These are phyloP conservation scores for Termitomyces bulborhizus DNA, from an alignment of 768 basidiomycete genomes.

Conservation along the genomic window DNA sequence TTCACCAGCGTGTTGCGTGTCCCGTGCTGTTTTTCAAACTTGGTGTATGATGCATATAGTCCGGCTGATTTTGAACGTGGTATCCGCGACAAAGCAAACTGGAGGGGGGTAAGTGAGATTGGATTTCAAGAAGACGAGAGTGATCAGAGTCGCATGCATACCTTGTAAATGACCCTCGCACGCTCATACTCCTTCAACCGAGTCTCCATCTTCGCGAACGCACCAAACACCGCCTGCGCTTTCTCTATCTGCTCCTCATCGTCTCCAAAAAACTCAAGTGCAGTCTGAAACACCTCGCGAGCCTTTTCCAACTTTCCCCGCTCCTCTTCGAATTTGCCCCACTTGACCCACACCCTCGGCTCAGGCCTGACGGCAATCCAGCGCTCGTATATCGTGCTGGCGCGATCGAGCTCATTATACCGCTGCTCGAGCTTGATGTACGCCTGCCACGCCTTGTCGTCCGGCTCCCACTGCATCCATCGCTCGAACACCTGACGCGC, in stretches of 20 bases:
- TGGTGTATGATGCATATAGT: constrained; percentile 90
- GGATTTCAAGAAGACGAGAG: background rate
- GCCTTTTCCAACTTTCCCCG: constrained; percentile 67
- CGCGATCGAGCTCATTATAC: constrained; percentile 87
- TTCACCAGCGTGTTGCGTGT: constrained; percentile 81
- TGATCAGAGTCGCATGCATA: constrained; percentile 15
- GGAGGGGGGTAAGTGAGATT: background rate
- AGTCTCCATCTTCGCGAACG: constrained; percentile 97
- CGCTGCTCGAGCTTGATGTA: constrained; percentile 97
- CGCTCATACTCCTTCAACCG: constrained; percentile 95
- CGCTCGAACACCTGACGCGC: constrained; percentile 97
- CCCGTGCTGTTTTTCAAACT: constrained; percentile 98
- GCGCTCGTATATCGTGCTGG: constrained; percentile 88
- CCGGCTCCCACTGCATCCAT: constrained; percentile 99
- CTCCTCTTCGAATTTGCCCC: constrained; percentile 87
- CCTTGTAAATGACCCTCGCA: constrained; percentile 96
- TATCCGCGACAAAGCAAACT: constrained; percentile 94
- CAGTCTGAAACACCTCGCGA: constrained; percentile 85
- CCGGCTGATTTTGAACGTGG: constrained; percentile 86
- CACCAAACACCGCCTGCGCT: constrained; percentile 88
- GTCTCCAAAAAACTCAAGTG: constrained; percentile 85
- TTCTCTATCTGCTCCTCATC: constrained; percentile 92
- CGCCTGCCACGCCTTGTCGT: constrained; percentile 99
- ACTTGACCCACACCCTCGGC: constrained; percentile 78
- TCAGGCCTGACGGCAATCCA: constrained; percentile 77